Conservation (phyloP, 352 stramenopile species). For the Elongisporangium senticosum region DNA sequence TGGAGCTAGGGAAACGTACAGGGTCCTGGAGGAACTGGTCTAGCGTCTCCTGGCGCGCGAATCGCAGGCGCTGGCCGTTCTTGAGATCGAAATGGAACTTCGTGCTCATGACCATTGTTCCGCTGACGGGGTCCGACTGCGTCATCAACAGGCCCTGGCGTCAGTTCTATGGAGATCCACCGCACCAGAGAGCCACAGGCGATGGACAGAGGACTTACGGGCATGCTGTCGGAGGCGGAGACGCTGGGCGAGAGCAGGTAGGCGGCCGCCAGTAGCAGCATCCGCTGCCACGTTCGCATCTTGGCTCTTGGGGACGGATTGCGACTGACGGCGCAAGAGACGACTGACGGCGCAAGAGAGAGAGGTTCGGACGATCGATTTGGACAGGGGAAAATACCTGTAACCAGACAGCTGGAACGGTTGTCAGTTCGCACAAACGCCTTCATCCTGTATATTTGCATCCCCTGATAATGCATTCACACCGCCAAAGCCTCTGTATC, state of each 20-base stretch:
- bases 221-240: too few relatives aligned
- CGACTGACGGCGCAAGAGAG: too few relatives aligned
- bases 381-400: too few relatives aligned
- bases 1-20: conserved; percentile 11
- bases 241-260: too few relatives aligned
- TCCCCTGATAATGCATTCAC: too few relatives aligned
- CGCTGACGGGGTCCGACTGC: conserved; percentile 55
- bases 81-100: conserved; percentile 53
- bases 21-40: conserved; percentile 46
- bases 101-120: conserved; percentile 64
- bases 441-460: too few relatives aligned
- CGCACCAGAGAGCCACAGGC: not conserved
- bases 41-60: conserved; percentile 48
- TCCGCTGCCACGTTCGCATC: not conserved
- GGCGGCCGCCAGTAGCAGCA: not conserved
- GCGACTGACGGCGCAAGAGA: too few relatives aligned
- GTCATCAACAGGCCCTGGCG: not conserved
- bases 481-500: too few relatives aligned
- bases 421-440: too few relatives aligned
- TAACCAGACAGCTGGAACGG: too few relatives aligned
- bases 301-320: too few relatives aligned
- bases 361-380: too few relatives aligned
- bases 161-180: not conserved
- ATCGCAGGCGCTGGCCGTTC: conserved; percentile 60
- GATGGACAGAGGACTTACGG: not conserved